Base-by-base conservation (phyloP, 148 eudicot species). In the Nepenthes mirabilis region DNA sequence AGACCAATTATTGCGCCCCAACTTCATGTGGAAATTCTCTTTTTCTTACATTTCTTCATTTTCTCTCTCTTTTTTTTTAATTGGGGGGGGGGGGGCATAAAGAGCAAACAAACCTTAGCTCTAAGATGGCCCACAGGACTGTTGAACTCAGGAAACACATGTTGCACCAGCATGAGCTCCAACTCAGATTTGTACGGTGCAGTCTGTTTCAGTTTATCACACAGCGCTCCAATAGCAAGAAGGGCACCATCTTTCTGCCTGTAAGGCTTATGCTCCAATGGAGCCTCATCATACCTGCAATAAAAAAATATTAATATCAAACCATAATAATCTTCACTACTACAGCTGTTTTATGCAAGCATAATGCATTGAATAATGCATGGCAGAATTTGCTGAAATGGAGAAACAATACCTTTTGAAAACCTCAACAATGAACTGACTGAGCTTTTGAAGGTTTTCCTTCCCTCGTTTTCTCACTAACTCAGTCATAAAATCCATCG, bases 401-500 rank as follows among this genome's bases (percentile, higher is more conserved):
- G 40, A 6, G 0, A 5, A 50, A 23, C 8, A 36, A 37, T 82
- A 93, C 99, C 99, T 89, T 71, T 84, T 89, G 13, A 94, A 83
- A 68, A 94, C 80, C 70, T 82, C 99, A 47, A 94, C 97, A 68
- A 94, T 83, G 74, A 75, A 94, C 54, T 84, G 69, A 60, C 89
- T 65, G 62, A 94, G 89, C 74, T 94, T 94, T 34, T 89, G 99
- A 73, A 94, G 83, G 71, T 94, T 94, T 66, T 89, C 99, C 63
- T 94, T 94, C 11, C 89, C 91, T 35, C 95, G 99, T 70, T 86
- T 94, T 59, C 99, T 84, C 5, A 89, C 90, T 80, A 94, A 75
- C 80, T 94, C 99, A 74, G 86, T 89, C 43, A 94, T 91, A 72
- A 94, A 94, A 68, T 94, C 99, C 97, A 94, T 84, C 57, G 99